Conservation (phyloP, 352 stramenopile genomes). For the Hyaloperonospora brassicae region DNA sequence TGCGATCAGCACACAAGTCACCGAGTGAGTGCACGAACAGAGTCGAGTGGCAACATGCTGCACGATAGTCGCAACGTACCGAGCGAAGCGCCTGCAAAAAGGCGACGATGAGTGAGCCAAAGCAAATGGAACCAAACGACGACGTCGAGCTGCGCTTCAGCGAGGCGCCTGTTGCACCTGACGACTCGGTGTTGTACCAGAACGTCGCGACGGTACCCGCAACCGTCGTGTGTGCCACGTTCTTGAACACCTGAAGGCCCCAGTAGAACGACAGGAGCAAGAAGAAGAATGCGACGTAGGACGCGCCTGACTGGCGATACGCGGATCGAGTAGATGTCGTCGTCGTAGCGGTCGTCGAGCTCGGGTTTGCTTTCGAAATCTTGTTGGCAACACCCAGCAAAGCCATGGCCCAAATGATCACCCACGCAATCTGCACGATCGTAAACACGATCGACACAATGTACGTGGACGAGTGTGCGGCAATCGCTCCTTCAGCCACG, state of each 20-base stretch:
- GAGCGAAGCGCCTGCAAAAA: conserved; percentile 87
- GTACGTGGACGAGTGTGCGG: conserved; percentile 85
- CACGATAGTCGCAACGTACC: conserved; percentile 18
- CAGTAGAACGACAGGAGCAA: conserved; percentile 91
- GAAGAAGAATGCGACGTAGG: conserved; percentile 42
- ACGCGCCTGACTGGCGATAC: conserved; percentile 28
- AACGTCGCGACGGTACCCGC: conserved; percentile 91
- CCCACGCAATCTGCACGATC: conserved; percentile 86
- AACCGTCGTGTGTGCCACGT: conserved; percentile 89
- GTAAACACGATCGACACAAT: conserved; percentile 81
- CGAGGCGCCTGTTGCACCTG: conserved; percentile 71
- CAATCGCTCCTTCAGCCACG: conserved; percentile 83
- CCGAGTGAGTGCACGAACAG: conserved; percentile 2
- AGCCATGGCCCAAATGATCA: conserved; percentile 81
- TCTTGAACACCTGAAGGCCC: conserved; percentile 88
- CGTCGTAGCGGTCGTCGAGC: conserved; percentile 17
- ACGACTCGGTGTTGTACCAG: conserved; percentile 89
- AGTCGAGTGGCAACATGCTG: background rate
- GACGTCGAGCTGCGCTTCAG: conserved; percentile 84
- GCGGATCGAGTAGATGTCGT: conserved; percentile 19
- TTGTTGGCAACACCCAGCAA: conserved; percentile 84
- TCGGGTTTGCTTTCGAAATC: conserved; percentile 46
- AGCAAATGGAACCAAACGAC: conserved; percentile 93
- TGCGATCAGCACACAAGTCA: conserved; percentile 10
- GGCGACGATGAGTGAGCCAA: conserved; percentile 90